A percentile compares a stretch with the other conserved stretches of the same genome.
phyloP scores from a whole-genome alignment of 2,329 filamentous ascomycete genomes.

The Aspergillus caelatus region DNA sequence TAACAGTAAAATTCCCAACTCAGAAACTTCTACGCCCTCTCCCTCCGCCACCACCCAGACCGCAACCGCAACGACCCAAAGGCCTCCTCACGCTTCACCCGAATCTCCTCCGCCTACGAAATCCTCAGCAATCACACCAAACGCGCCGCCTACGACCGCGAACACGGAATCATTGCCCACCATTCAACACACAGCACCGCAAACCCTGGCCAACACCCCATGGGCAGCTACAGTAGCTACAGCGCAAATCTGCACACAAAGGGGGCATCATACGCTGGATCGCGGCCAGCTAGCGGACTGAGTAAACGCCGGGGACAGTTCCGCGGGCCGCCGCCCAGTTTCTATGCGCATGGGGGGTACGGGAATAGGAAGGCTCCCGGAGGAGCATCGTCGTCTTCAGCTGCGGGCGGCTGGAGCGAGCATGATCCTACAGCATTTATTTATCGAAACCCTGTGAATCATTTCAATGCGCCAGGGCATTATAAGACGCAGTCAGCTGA shows the following conservation, averaged over 20 bases:
- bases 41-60: constrained; percentile 91
- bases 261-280: constrained; percentile 52
- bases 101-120: constrained; percentile 81
- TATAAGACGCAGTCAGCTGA: constrained; percentile 71
- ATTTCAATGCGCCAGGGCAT: constrained; percentile 78
- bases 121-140: constrained; percentile 73
- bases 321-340: constrained; percentile 83
- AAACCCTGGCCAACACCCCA: constrained; percentile 38
- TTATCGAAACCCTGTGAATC: constrained; percentile 60
- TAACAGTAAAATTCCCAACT: constrained; percentile 4
- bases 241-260: constrained; percentile 34
- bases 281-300: constrained; percentile 78
- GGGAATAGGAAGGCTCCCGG: constrained; percentile 46
- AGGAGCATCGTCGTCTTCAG: constrained; percentile 15
- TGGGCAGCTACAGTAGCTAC: constrained; percentile 59
- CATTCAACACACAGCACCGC: constrained; percentile 35
- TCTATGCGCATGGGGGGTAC: constrained; percentile 82
- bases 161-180: constrained; percentile 42
- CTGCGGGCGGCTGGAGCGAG: constrained; percentile 13
- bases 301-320: constrained; percentile 76
- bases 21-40: constrained; percentile 81
- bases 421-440: constrained; percentile 43
- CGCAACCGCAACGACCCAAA: constrained; percentile 75
- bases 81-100: constrained; percentile 76
- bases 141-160: constrained; percentile 78